These are phyloP conservation scores for Pinus taeda DNA, from an alignment of 75 land plant genomes.

Conservation along the genomic window DNA sequence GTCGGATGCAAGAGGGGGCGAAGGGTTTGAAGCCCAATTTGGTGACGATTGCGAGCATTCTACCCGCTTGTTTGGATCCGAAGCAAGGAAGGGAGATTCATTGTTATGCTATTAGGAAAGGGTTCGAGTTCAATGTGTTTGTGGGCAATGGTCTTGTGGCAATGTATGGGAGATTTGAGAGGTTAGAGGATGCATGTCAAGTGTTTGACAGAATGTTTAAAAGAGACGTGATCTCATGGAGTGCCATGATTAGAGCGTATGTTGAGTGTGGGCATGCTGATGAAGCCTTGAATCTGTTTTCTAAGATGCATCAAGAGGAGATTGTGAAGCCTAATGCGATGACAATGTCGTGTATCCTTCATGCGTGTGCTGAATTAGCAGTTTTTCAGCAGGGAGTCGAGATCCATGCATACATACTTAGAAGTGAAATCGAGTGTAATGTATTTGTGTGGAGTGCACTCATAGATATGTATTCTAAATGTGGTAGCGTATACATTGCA, in stretches of 20 bases:
- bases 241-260: slow-evolving; percentile 59
- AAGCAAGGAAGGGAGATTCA: slow-evolving; percentile 53
- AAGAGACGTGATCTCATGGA: slow-evolving; percentile 74
- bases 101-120: slow-evolving; percentile 43
- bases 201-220: slow-evolving; percentile 49
- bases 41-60: slow-evolving; percentile 44
- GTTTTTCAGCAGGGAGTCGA: slow-evolving; percentile 56
- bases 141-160: slow-evolving; percentile 50
- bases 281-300: slow-evolving; percentile 22
- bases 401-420: slow-evolving; percentile 58
- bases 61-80: slow-evolving; percentile 43
- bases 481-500: slow-evolving; percentile 46
- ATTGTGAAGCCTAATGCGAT: slow-evolving; percentile 33
- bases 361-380: slow-evolving; percentile 53
- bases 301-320: slow-evolving; percentile 26
- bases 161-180: slow-evolving; percentile 42
- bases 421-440: slow-evolving; percentile 27
- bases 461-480: slow-evolving; percentile 81
- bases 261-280: slow-evolving; percentile 20
- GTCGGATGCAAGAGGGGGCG: slow-evolving; percentile 21
- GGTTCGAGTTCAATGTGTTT: slow-evolving; percentile 29
- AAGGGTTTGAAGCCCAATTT: slow-evolving; percentile 22
- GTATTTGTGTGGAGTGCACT: slow-evolving; percentile 57
- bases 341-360: slow-evolving; percentile 56
- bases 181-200: slow-evolving; percentile 21